Evolutionary conservation across 495 filamentous ascomycete species (phyloP).

Genomic region (Neurospora hispaniola): DNA sequence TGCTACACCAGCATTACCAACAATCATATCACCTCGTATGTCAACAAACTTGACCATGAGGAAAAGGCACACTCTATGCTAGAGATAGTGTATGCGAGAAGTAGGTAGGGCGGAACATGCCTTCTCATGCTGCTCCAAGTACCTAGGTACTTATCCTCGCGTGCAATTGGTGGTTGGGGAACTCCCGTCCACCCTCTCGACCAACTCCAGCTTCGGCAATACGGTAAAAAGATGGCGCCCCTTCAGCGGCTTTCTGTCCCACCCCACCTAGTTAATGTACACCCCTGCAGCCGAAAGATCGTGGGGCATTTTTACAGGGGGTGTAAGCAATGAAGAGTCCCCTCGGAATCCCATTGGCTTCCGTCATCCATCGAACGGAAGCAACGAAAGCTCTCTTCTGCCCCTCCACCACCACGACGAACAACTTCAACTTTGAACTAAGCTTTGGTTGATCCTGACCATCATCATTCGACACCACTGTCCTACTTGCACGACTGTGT

Average conservation of each 20-base stretch:
- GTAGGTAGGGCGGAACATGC: background rate
- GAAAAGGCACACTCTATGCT: background rate
- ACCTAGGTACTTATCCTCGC: background rate
- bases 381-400: background rate
- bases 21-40: background rate
- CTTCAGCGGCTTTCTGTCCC: background rate
- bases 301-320: background rate
- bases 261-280: background rate
- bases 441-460: background rate
- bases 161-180: background rate
- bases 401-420: background rate
- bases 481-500: background rate
- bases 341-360: background rate
- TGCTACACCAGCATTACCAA: background rate
- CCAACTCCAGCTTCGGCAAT: background rate
- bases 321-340: background rate
- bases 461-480: background rate
- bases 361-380: background rate
- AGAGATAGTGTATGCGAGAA: background rate
- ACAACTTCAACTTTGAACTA: background rate
- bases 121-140: background rate
- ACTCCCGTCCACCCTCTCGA: background rate
- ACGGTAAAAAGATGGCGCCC: background rate
- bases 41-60: background rate
- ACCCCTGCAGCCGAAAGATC: background rate